Evolutionary conservation across 2,329 filamentous ascomycete genomes (phyloP).

Genomic region (Tetracladium maxilliforme): DNA sequence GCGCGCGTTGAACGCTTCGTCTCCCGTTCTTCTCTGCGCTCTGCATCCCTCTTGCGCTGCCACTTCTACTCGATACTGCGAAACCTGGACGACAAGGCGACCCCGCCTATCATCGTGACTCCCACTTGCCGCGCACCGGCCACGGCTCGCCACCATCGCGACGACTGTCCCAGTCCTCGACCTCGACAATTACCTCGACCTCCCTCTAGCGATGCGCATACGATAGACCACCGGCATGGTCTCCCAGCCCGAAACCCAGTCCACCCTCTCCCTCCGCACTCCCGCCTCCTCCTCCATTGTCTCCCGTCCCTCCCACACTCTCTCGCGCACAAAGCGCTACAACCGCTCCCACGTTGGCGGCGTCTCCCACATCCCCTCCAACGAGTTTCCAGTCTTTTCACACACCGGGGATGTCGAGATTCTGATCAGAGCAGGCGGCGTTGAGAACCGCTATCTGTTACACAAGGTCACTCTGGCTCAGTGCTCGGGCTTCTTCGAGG

Average conservation of each 20-base stretch:
- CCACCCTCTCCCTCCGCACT: conserved; percentile 41
- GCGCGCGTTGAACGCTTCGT: no score
- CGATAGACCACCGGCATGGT: no score
- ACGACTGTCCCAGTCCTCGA: no score
- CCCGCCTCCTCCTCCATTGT: conserved; percentile 47
- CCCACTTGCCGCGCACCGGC: no score
- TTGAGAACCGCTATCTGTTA: conserved; percentile 73
- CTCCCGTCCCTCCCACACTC: conserved; percentile 36
- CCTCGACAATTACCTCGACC: no score
- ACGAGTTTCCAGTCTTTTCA: conserved; percentile 85
- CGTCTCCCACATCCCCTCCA: conserved; percentile 54
- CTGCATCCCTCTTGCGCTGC: no score
- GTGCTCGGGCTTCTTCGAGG: conserved; percentile 89
- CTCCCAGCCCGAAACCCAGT: conserved; percentile 39
- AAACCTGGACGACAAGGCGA: no score
- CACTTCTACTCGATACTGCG: no score
- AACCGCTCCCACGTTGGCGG: conserved; percentile 71
- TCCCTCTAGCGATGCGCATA: no score
- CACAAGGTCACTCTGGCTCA: conserved; percentile 78
- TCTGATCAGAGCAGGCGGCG: conserved; percentile 51
- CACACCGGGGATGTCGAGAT: conserved; percentile 92
- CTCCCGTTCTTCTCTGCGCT: no score
- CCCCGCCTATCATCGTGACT: no score
- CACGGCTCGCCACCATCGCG: no score
- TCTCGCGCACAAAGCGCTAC: conserved; percentile 52